These are phyloP conservation scores for Gastroboletus turbinatus DNA, from an alignment of 1,284 basidiomycete species.

Conservation along the genomic window DNA sequence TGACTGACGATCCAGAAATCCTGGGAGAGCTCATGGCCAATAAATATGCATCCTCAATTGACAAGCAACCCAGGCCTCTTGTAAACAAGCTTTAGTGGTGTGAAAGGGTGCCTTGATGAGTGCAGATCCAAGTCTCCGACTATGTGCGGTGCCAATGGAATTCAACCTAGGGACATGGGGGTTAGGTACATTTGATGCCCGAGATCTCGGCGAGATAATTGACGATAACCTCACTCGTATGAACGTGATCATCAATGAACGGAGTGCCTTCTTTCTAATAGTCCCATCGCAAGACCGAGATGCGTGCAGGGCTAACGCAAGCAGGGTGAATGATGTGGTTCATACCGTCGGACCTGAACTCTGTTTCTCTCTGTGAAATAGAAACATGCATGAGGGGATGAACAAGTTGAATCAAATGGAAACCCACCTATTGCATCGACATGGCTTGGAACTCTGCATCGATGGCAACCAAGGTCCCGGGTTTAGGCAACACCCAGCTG, in stretches of 20 bases:
- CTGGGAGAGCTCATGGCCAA: slow-evolving; percentile 98
- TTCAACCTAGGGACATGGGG: neutral
- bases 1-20: slow-evolving; percentile 98
- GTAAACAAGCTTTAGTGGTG: slow-evolving; percentile 94
- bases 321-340: slow-evolving; percentile 92
- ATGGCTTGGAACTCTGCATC: slow-evolving; percentile 99
- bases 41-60: slow-evolving; percentile 94
- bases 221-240: slow-evolving; percentile 91
- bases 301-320: slow-evolving; percentile 88
- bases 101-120: slow-evolving; percentile 84
- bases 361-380: slow-evolving; percentile 79
- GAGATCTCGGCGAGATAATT: slow-evolving; percentile 98
- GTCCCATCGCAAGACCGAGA: slow-evolving; percentile 90
- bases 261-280: slow-evolving; percentile 79
- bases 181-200: slow-evolving; percentile 84
- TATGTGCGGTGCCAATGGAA: slow-evolving; percentile 31
- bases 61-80: slow-evolving; percentile 96
- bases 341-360: slow-evolving; percentile 92
- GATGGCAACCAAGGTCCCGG: slow-evolving; percentile 89
- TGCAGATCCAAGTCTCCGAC: slow-evolving; percentile 91
- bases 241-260: slow-evolving; percentile 98
- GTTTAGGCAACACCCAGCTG: slow-evolving; percentile 59
- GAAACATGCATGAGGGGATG: neutral
- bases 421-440: slow-evolving; percentile 81
- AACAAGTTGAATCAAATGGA: neutral